A percentile compares a stretch with the other conserved stretches of the same genome.
These are phyloP conservation scores for Thelonectria blattea DNA, from an alignment of 2,329 filamentous ascomycete genomes.

Conservation along the genomic window DNA sequence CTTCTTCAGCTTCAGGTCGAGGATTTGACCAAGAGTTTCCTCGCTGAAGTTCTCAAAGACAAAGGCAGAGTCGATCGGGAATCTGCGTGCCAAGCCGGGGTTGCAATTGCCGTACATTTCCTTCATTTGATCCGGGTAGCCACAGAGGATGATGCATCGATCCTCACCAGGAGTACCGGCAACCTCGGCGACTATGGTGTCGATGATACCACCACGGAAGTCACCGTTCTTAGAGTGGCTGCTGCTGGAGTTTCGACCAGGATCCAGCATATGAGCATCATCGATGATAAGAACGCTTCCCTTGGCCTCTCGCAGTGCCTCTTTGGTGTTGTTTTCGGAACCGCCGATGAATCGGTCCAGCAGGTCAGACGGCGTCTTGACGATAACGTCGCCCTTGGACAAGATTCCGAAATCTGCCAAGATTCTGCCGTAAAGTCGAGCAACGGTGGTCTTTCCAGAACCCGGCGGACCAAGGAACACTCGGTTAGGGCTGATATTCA, in stretches of 20 bases:
- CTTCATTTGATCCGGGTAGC: conserved; percentile 73
- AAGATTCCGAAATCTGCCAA: conserved; percentile 70
- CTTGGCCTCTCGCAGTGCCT: conserved; percentile 66
- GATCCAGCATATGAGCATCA: conserved; percentile 73
- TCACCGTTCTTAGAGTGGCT: conserved; percentile 41
- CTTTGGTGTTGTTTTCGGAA: conserved; percentile 74
- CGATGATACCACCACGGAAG: conserved; percentile 71
- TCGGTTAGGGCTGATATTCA: conserved; percentile 67
- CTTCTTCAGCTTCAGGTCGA: conserved; percentile 67
- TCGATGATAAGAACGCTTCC: conserved; percentile 82
- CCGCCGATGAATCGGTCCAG: conserved; percentile 66
- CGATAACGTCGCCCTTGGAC: conserved; percentile 56
- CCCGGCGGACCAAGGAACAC: conserved; percentile 76
- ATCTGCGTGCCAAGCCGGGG: conserved; percentile 71
- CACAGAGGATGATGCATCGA: conserved; percentile 73
- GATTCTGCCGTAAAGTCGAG: conserved; percentile 72
- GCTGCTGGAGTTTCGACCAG: conserved; percentile 42
- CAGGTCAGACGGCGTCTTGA: conserved; percentile 77
- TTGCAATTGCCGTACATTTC: conserved; percentile 76
- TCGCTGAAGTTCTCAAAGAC: conserved; percentile 72
- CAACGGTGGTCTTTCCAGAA: conserved; percentile 76
- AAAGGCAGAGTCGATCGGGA: conserved; percentile 69
- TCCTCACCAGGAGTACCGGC: conserved; percentile 74
- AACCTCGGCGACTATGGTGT: conserved; percentile 77
- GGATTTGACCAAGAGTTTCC: conserved; percentile 63